A percentile compares a stretch with the other conserved stretches of the same genome.
phyloP scores from a whole-genome alignment of 371 early-diverging fungal species.

The Mucor plumbeus region DNA sequence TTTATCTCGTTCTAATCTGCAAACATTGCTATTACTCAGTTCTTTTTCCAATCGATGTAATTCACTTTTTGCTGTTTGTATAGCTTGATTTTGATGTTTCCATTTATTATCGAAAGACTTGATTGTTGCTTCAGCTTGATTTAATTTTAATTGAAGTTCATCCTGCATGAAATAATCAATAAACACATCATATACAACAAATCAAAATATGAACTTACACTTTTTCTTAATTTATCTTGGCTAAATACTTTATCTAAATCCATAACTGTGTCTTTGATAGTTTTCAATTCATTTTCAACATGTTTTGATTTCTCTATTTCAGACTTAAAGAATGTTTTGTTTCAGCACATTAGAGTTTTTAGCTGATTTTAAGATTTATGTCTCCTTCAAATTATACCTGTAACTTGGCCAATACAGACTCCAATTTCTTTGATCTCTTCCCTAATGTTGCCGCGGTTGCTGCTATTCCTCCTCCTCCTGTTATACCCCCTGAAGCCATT shows the following conservation, averaged over 20 bases:
- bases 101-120: conserved; percentile 23
- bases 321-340: conserved; percentile 13
- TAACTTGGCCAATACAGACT: conserved; percentile 37
- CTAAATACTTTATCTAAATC: conserved; percentile 32
- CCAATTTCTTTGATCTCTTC: conserved; percentile 28
- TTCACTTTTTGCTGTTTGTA: conserved; percentile 29
- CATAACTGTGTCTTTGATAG: conserved; percentile 31
- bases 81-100: conserved; percentile 25
- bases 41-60: conserved; percentile 21
- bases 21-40: neutral
- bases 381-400: conserved; percentile 31
- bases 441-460: neutral
- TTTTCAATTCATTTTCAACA: conserved; percentile 39
- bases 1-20: conserved; percentile 6
- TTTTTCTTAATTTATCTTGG: conserved; percentile 22
- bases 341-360: neutral
- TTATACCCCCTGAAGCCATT: neutral
- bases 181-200: neutral
- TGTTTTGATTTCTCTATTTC: conserved; percentile 46
- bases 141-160: conserved; percentile 17
- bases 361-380: neutral
- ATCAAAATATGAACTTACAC: conserved; percentile 7
- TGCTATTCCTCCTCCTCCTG: neutral
- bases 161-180: conserved; percentile 8
- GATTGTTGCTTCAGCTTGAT: conserved; percentile 19